phyloP scores from a whole-genome alignment of 2,329 filamentous ascomycete genomes.

The Pezicula neosporulosa region DNA sequence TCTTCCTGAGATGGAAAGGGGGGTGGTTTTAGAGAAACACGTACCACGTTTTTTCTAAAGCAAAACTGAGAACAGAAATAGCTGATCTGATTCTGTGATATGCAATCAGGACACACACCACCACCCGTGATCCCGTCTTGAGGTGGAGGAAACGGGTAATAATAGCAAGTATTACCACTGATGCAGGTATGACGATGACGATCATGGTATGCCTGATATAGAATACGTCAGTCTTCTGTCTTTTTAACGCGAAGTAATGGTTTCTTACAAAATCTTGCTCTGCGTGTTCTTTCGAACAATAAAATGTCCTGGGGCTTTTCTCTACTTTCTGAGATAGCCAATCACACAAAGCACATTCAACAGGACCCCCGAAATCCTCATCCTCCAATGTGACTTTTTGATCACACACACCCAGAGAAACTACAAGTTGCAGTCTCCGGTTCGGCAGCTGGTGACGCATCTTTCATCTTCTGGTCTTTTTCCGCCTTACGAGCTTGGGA shows the following conservation, averaged over 20 bases:
- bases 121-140: background rate
- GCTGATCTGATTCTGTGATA: background rate
- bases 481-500: background rate
- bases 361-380: background rate
- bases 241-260: background rate
- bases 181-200: background rate
- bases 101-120: background rate
- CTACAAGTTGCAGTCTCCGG: background rate
- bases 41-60: background rate
- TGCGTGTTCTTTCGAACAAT: background rate
- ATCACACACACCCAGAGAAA: background rate
- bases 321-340: background rate
- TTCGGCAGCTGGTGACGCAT: background rate
- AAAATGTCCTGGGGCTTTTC: background rate
- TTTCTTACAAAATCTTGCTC: background rate
- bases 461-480: constrained; percentile 1
- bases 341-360: background rate
- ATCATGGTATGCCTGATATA: background rate
- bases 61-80: background rate
- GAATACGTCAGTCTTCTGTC: background rate
- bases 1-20: too few species aligned
- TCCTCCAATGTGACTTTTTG: background rate
- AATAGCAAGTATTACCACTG: background rate
- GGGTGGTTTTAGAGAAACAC: background rate
- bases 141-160: background rate